Conservation (phyloP, 176 grass and related monocot species). For the Otatea glauca region DNA sequence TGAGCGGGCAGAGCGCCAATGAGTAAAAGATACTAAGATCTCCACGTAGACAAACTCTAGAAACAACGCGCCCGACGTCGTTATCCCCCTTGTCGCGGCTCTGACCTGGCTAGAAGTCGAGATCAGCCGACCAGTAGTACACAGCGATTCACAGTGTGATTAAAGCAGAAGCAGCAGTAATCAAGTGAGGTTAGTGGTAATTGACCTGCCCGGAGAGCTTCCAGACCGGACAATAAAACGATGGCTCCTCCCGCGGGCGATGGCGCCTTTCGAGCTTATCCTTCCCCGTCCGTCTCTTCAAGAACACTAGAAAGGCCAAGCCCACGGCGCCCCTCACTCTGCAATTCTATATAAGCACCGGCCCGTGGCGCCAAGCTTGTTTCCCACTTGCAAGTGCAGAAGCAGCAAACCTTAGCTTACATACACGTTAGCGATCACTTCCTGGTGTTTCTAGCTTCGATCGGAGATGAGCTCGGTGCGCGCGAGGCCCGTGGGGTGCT, state of each 20-base stretch:
- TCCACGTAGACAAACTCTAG: background rate
- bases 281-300: background rate
- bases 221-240: no score
- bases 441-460: background rate
- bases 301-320: background rate
- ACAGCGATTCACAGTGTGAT: background rate
- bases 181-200: background rate
- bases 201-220: background rate
- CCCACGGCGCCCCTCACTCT: background rate
- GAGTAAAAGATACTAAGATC: background rate
- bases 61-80: background rate
- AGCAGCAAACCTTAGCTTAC: background rate
- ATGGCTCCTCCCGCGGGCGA: conserved; percentile 14
- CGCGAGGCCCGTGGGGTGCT: conserved; percentile 41
- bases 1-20: background rate
- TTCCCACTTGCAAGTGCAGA: background rate
- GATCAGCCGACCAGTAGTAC: background rate
- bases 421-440: background rate
- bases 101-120: background rate
- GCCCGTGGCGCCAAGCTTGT: background rate
- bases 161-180: background rate
- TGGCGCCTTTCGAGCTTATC: conserved; percentile 3
- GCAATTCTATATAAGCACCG: conserved; percentile 45
- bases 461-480: conserved; percentile 48
- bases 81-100: background rate